Percentiles rank a stretch among this genome's conserved stretches.
Conservation (phyloP, 345 rosid species). For the Melaleuca quinquenervia region DNA sequence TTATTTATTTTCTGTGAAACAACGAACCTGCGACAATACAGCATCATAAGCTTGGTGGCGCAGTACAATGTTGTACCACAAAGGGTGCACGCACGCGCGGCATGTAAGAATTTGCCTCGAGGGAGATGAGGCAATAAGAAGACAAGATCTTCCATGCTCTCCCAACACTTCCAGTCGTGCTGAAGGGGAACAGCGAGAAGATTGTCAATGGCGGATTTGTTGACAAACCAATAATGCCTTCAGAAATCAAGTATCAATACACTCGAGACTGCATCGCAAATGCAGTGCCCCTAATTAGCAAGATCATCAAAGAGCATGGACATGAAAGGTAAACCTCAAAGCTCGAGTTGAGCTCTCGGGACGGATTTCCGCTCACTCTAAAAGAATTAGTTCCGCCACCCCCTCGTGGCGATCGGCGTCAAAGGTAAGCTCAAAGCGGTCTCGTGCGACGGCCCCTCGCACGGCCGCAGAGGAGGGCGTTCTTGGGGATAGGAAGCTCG, state of each 20-base stretch:
- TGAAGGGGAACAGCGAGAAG: neutral
- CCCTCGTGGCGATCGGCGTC: constrained; percentile 33
- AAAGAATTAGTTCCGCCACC: constrained; percentile 22
- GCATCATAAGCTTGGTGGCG: too few species aligned
- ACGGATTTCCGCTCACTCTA: neutral
- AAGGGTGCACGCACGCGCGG: neutral
- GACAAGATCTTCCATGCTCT: neutral
- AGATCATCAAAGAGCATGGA: neutral
- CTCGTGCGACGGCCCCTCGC: constrained; percentile 74
- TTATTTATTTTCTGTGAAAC: too few species aligned
- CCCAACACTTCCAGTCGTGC: neutral
- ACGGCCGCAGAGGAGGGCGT: constrained; percentile 77
- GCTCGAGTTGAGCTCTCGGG: neutral
- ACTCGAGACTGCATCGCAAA: neutral
- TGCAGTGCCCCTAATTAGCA: neutral
- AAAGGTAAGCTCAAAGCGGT: constrained; percentile 8
- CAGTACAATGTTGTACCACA: neutral
- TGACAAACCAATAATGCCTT: neutral
- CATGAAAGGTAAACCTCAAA: neutral
- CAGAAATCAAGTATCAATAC: neutral
- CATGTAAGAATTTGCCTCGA: neutral
- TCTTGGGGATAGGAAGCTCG: constrained; percentile 70
- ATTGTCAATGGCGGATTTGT: neutral
- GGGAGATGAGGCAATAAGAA: neutral
- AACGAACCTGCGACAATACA: too few species aligned